phyloP scores from a whole-genome alignment of 2,329 filamentous ascomycete species.

The Ceratocystis papillata region DNA sequence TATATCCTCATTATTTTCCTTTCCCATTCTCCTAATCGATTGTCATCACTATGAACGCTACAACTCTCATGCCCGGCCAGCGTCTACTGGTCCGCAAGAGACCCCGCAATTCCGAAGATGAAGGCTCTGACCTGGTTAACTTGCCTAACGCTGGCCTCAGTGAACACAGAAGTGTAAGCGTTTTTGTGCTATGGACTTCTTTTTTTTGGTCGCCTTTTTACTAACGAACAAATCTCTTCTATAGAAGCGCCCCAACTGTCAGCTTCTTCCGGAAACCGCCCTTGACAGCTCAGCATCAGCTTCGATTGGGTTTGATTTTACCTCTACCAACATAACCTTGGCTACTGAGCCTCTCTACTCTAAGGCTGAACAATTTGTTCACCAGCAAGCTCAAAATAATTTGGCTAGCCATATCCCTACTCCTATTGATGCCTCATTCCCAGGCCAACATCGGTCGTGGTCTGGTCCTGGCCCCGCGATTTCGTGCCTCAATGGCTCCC shows the following conservation, averaged over 20 bases:
- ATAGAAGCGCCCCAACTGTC: slow-evolving; percentile 24
- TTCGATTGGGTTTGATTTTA: slow-evolving; percentile 14
- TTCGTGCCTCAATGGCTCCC: slow-evolving; percentile 4
- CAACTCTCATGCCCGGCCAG: slow-evolving; percentile 17
- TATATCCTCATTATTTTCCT: background rate
- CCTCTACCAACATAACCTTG: slow-evolving; percentile 41
- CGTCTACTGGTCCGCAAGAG: slow-evolving; percentile 22
- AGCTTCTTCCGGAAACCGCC: slow-evolving; percentile 8
- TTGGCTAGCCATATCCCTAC: slow-evolving; percentile 44
- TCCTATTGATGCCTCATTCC: slow-evolving; percentile 49
- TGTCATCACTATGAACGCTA: slow-evolving; percentile 16
- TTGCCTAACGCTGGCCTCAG: slow-evolving; percentile 15
- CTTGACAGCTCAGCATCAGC: background rate
- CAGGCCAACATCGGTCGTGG: slow-evolving; percentile 33
- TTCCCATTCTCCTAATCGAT: background rate
- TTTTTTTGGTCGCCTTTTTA: background rate
- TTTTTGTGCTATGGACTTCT: background rate
- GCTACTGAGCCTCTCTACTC: slow-evolving; percentile 32
- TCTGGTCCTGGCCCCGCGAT: slow-evolving; percentile 37
- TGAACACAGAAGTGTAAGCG: slow-evolving; percentile 24
- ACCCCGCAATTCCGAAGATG: slow-evolving; percentile 22
- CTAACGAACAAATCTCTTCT: slow-evolving; percentile 2
- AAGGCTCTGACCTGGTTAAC: slow-evolving; percentile 17
- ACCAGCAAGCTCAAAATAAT: slow-evolving; percentile 22
- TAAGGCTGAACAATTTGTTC: slow-evolving; percentile 26